Base-by-base conservation (phyloP, 306 rosid genomes). In the Dalbergia cochinchinensis region DNA sequence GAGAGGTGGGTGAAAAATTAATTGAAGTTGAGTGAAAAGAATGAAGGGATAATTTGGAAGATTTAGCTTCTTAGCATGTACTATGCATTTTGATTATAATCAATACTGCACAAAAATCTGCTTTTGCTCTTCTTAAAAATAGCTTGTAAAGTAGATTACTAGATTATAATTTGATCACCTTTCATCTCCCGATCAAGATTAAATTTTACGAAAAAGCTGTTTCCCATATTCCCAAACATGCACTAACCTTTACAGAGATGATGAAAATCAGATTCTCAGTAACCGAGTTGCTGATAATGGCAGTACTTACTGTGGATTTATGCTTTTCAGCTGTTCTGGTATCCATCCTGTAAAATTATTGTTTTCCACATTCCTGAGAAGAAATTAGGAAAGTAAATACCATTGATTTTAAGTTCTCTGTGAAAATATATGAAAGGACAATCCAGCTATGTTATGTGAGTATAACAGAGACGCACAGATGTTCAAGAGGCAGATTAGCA, bases 311-410 rank as follows among this genome's bases (percentile, higher is more conserved):
- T 82, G 79, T 73, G 91, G 77, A 79, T 93, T 86, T 66, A 91
- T 93, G 80, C 78, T 79, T 83, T 90, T 84, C 88, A 96, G 84
- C 64, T 48, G 87, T 51, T 87, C 90, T 1, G 99, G 99, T 80
- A 96, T 75, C 98, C 97, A 96, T 69, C 99, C 99, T 0, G 93
- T 90, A 79, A 96, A 96, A 63, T 51, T 84, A 82, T 96, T 96
- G 89, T 90, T 93, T 77, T 90, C 89, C 69, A 96, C 91, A 87
- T 91, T 93, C 94, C 99, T 96, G 84, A 57, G 57, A 89, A 61
- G 83, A 84, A 80, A 68, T 67, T 37, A 74, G 59, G 71, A 80
- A 57, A 82, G 61, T 37, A 75, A 58, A 47, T 74, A 45, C 61
- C 66, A 74, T 63, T 50, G 82, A 73, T 69, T 78, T 50, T 15